These are phyloP conservation scores for Populus deltoides DNA, from an alignment of 345 rosid genomes.

Conservation along the genomic window DNA sequence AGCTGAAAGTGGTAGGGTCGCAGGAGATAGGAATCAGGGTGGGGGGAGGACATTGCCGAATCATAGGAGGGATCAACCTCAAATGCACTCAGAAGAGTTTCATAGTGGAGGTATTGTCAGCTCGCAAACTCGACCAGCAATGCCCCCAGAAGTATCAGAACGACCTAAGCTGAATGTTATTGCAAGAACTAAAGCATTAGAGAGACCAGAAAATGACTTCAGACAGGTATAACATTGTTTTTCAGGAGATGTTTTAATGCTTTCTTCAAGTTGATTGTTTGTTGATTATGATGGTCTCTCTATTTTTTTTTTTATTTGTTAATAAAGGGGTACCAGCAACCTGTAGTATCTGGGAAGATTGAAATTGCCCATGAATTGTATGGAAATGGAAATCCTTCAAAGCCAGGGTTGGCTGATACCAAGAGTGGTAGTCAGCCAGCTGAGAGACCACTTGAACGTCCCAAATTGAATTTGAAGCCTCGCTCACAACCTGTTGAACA, in stretches of 20 bases:
- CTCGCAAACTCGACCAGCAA: neutral
- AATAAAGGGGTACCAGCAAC: neutral
- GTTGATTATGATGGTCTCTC: neutral
- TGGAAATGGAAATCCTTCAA: conserved; percentile 8
- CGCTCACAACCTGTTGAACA: conserved; percentile 23
- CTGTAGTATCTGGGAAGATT: neutral
- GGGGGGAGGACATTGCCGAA: neutral
- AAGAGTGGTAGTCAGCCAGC: conserved; percentile 3
- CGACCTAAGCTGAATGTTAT: neutral
- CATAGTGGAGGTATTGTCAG: conserved; percentile 3
- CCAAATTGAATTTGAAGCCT: conserved; percentile 29
- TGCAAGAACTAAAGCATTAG: conserved; percentile 12
- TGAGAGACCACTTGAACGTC: conserved; percentile 23
- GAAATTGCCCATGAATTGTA: neutral
- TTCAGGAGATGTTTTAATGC: neutral
- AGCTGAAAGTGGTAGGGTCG: conserved; percentile 3
- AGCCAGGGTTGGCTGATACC: conserved; percentile 3
- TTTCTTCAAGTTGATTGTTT: neutral
- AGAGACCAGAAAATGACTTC: neutral
- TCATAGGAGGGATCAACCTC: conserved; percentile 1
- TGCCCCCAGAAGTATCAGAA: conserved; percentile 8
- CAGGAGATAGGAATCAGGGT: conserved; percentile 13
- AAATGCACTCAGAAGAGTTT: conserved; percentile 10
- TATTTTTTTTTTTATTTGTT: neutral
- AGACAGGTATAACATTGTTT: conserved; percentile 20